Conservation (phyloP, 2,329 filamentous ascomycete species). For the Ophiostoma piceae region DNA sequence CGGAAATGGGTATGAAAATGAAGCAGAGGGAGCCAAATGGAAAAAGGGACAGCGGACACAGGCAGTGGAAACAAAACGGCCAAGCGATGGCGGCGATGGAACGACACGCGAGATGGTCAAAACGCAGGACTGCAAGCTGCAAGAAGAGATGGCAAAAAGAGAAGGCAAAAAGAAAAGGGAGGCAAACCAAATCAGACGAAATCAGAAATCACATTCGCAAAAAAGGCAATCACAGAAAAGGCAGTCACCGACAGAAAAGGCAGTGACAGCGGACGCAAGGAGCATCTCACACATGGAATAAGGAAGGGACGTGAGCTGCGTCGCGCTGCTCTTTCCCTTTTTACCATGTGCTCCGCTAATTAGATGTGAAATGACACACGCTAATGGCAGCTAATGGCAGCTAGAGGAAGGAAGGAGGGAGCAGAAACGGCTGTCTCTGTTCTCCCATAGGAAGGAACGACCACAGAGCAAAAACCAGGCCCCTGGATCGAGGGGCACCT, state of each 20-base stretch:
- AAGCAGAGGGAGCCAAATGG: neutral
- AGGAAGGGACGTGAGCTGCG: neutral
- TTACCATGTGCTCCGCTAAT: constrained; percentile 9
- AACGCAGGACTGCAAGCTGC: neutral
- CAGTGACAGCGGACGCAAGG: neutral
- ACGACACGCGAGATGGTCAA: neutral
- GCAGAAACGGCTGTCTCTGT: neutral
- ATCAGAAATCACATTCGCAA: neutral
- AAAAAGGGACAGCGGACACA: neutral
- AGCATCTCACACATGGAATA: neutral
- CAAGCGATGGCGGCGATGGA: neutral
- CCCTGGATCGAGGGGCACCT: constrained; percentile 14
- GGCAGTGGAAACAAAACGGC: neutral
- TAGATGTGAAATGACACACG: constrained; percentile 1
- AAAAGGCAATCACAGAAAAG: neutral
- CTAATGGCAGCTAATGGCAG: constrained; percentile 1
- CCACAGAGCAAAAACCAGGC: neutral
- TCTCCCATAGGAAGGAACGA: neutral
- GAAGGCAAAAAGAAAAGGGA: too few relatives aligned
- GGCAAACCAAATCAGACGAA: too few relatives aligned
- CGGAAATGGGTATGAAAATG: neutral
- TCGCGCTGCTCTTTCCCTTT: constrained; percentile 4
- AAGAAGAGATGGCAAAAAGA: neutral
- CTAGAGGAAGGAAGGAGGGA: neutral
- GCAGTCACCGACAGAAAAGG: neutral